Evolutionary conservation across 257 asterid species (phyloP).

Genomic region (Coffea canephora): DNA sequence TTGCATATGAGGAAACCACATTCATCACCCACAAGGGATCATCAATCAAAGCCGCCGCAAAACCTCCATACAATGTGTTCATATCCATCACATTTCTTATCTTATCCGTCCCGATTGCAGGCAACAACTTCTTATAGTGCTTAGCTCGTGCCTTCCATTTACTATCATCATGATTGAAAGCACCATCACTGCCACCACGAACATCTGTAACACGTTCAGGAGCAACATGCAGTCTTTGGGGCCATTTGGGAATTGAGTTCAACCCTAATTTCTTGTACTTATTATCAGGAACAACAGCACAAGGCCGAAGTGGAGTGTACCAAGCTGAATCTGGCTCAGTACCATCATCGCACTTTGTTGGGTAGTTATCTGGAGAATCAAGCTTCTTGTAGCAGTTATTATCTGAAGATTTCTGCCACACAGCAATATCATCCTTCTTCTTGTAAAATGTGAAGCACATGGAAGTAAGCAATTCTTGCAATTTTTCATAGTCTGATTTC

Average conservation of each 20-base stretch:
- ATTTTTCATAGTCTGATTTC: conserved; percentile 72
- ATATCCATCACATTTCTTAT: conserved; percentile 94
- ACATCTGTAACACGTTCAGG: conserved; percentile 80
- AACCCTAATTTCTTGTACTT: conserved; percentile 52
- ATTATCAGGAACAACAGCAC: conserved; percentile 72
- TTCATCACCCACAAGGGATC: conserved; percentile 96
- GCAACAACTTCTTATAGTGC: conserved; percentile 87
- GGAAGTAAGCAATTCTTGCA: conserved; percentile 77
- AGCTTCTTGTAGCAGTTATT: conserved; percentile 77
- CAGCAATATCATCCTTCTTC: conserved; percentile 93
- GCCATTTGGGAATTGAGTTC: conserved; percentile 83
- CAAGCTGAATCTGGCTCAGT: conserved; percentile 97
- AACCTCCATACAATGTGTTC: conserved; percentile 90
- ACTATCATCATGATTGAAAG: conserved; percentile 79
- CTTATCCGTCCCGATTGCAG: conserved; percentile 75
- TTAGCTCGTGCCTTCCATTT: conserved; percentile 76
- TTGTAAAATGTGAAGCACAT: conserved; percentile 86
- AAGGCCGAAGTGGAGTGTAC: conserved; percentile 93
- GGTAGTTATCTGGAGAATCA: conserved; percentile 67
- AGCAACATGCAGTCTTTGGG: conserved; percentile 59
- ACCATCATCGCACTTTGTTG: conserved; percentile 87
- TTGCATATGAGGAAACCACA: conserved; percentile 73
- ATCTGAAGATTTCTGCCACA: conserved; percentile 79
- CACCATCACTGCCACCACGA: conserved; percentile 78
- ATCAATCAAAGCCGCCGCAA: conserved; percentile 77